phyloP scores from a whole-genome alignment of 2,329 filamentous ascomycete species.

The Colletotrichum incanum region DNA sequence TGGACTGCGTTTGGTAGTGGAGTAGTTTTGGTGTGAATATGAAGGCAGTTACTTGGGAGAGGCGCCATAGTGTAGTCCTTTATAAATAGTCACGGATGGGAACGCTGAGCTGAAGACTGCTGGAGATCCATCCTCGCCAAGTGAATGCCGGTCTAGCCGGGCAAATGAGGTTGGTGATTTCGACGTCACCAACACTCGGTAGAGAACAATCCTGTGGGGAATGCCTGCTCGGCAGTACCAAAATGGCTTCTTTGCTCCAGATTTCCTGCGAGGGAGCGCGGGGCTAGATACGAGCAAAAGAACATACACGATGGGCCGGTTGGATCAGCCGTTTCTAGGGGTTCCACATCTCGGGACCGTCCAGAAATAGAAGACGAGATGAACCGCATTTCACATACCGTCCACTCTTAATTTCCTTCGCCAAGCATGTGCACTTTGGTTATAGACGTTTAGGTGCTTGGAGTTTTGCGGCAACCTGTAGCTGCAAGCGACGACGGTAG shows the following conservation, averaged over 20 bases:
- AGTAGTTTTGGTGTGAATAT: background rate
- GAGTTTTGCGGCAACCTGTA: background rate
- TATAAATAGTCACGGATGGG: background rate
- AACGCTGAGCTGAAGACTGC: background rate
- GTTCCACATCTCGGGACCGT: background rate
- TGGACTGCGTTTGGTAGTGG: too few species aligned
- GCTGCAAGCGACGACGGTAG: constrained; percentile 3
- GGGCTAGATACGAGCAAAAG: background rate
- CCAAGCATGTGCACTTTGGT: background rate
- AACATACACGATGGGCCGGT: background rate
- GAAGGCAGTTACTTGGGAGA: background rate
- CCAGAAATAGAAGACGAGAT: constrained; percentile 3
- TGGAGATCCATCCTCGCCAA: constrained; percentile 18
- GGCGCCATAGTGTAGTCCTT: too few species aligned
- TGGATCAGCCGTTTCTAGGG: background rate
- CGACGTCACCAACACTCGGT: constrained; percentile 32
- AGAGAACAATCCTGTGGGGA: constrained; percentile 31
- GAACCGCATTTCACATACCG: background rate
- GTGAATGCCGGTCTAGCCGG: constrained; percentile 15
- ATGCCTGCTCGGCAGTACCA: constrained; percentile 28
- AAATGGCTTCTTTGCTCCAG: background rate
- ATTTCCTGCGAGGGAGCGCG: background rate
- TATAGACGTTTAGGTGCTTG: background rate
- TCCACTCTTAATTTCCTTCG: background rate
- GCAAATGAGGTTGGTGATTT: constrained; percentile 25